Percentiles rank a stretch among this genome's conserved stretches.
These are phyloP conservation scores for Pseudocercospora fijiensis DNA, from an alignment of 2,329 filamentous ascomycete genomes.

Conservation along the genomic window DNA sequence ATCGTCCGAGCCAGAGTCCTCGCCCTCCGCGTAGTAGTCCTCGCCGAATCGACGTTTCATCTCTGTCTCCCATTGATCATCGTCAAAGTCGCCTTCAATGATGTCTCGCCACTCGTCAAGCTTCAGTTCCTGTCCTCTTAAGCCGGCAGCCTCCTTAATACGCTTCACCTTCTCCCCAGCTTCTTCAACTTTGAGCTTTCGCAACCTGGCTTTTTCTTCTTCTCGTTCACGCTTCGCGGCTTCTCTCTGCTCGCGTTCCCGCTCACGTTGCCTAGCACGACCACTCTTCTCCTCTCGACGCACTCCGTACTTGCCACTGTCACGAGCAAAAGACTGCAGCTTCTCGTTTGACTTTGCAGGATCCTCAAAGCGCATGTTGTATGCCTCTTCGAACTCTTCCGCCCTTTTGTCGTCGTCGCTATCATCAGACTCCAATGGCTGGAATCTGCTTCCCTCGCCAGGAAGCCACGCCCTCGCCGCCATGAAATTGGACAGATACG, in stretches of 20 bases:
- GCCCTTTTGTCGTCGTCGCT: slow-evolving; percentile 71
- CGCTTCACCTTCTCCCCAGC: slow-evolving; percentile 81
- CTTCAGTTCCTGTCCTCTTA: slow-evolving; percentile 63
- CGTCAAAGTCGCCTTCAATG: slow-evolving; percentile 83
- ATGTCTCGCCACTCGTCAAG: slow-evolving; percentile 83
- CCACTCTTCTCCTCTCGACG: slow-evolving; percentile 82
- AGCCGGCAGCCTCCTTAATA: slow-evolving; percentile 85
- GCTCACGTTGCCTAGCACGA: slow-evolving; percentile 74
- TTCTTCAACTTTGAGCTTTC: slow-evolving; percentile 87
- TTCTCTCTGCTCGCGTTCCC: slow-evolving; percentile 74
- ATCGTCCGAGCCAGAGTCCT: slow-evolving; percentile 49
- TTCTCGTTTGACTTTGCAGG: slow-evolving; percentile 84
- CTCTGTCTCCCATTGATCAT: slow-evolving; percentile 84
- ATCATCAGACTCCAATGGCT: slow-evolving; percentile 90
- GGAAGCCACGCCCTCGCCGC: slow-evolving; percentile 86
- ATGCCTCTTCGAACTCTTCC: slow-evolving; percentile 86
- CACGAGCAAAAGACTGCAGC: slow-evolving; percentile 84
- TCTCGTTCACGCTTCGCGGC: slow-evolving; percentile 71
- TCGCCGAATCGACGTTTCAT: slow-evolving; percentile 89
- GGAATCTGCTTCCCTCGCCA: slow-evolving; percentile 63
- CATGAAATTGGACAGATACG: slow-evolving; percentile 93
- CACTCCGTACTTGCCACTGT: slow-evolving; percentile 78
- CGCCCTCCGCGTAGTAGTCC: slow-evolving; percentile 79
- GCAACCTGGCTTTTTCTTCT: slow-evolving; percentile 77
- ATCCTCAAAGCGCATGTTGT: slow-evolving; percentile 95